Conservation (phyloP, 2,329 filamentous ascomycete genomes). For the Plenodomus biglobosus region DNA sequence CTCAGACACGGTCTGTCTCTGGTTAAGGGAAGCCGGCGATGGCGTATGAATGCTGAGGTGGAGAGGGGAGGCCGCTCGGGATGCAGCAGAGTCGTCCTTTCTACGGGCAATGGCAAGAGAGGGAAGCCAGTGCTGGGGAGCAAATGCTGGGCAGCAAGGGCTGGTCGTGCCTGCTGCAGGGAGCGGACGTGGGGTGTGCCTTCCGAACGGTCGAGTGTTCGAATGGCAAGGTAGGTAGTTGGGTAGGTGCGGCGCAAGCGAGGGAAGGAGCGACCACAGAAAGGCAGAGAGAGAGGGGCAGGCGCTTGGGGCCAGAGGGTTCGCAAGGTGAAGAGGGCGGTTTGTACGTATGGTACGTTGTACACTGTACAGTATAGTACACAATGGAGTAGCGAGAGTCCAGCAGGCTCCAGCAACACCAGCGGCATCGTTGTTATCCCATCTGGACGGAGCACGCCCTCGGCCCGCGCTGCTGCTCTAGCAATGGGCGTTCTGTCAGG, state of each 20-base stretch:
- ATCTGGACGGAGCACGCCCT: slow-evolving; percentile 13
- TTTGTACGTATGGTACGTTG: too few relatives aligned
- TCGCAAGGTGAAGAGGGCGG: too few relatives aligned
- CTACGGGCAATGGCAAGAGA: slow-evolving; percentile 16
- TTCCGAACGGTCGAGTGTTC: slow-evolving; percentile 26
- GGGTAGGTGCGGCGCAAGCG: slow-evolving; percentile 26
- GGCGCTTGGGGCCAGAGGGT: too few relatives aligned
- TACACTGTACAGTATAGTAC: too few relatives aligned
- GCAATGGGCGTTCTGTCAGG: slow-evolving; percentile 21
- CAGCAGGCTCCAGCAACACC: slow-evolving; percentile 2
- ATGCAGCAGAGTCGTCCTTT: slow-evolving; percentile 14
- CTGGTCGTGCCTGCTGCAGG: slow-evolving; percentile 29
- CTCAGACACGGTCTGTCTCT: slow-evolving; percentile 34
- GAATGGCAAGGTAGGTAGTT: slow-evolving; percentile 15
- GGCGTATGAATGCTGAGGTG: slow-evolving; percentile 14
- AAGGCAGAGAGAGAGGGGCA: slow-evolving; percentile 3
- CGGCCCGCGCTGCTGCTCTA: slow-evolving; percentile 10
- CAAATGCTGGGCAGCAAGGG: slow-evolving; percentile 34
- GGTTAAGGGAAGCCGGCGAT: slow-evolving; percentile 14
- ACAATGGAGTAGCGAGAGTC: neutral
- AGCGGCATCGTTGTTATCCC: slow-evolving; percentile 15
- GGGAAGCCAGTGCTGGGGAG: slow-evolving; percentile 6
- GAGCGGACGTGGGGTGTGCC: slow-evolving; percentile 23
- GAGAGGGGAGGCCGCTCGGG: slow-evolving; percentile 3
- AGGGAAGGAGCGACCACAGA: slow-evolving; percentile 23